Conservation (phyloP, 306 rosid genomes). For the Fragaria iinumae region DNA sequence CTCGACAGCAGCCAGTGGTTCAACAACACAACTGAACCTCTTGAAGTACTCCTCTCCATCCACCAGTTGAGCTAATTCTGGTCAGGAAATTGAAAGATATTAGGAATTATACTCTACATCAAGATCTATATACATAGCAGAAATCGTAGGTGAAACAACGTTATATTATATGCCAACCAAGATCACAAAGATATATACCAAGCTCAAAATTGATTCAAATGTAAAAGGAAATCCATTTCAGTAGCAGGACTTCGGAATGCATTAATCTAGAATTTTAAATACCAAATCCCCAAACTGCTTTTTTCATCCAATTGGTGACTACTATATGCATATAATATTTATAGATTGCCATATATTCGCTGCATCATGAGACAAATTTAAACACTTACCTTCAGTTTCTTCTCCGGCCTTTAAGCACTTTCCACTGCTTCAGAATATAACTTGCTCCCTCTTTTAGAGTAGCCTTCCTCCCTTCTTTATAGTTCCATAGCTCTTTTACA, state of each 20-base stretch:
- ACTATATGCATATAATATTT: not conserved
- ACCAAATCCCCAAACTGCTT: not conserved
- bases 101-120: not conserved
- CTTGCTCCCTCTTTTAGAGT: constrained; percentile 51
- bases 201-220: not conserved
- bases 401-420: constrained; percentile 13
- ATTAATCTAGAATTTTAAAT: not conserved
- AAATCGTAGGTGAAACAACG: not conserved
- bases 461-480: constrained; percentile 59
- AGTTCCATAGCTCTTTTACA: constrained; percentile 62
- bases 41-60: not conserved
- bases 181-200: not conserved
- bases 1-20: too few species aligned
- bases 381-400: constrained; percentile 29
- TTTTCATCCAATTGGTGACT: not conserved
- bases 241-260: not conserved
- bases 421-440: constrained; percentile 53
- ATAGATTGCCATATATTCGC: not conserved
- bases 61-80: not conserved
- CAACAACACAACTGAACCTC: not conserved
- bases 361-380: not conserved
- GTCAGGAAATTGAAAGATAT: not conserved
- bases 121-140: not conserved
- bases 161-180: not conserved
- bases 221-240: not conserved